These are phyloP conservation scores for Botrytis fabae DNA, from an alignment of 2,329 filamentous ascomycete species.

Conservation along the genomic window DNA sequence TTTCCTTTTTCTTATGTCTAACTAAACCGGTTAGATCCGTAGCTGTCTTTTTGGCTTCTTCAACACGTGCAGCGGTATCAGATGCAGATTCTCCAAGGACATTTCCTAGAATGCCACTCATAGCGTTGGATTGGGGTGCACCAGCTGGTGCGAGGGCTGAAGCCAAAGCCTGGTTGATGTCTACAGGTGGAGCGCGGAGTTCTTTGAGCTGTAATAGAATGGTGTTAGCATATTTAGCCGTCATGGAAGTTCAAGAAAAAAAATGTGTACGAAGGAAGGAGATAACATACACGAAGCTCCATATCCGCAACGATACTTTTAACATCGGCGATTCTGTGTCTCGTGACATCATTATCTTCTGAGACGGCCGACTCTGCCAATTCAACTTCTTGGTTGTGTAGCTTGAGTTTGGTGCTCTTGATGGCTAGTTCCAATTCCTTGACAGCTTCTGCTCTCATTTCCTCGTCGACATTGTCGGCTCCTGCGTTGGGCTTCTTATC, in stretches of 20 bases:
- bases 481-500: conserved; percentile 49
- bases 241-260: background rate
- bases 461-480: conserved; percentile 58
- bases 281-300: conserved; percentile 45
- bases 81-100: conserved; percentile 62
- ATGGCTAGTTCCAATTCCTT: conserved; percentile 73
- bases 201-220: conserved; percentile 59
- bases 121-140: conserved; percentile 43
- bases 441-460: conserved; percentile 68
- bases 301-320: conserved; percentile 79
- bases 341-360: conserved; percentile 65
- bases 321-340: conserved; percentile 67
- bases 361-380: conserved; percentile 62
- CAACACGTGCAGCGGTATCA: conserved; percentile 62
- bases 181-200: conserved; percentile 62
- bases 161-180: conserved; percentile 57
- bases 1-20: conserved; percentile 59
- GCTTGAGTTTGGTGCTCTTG: conserved; percentile 67
- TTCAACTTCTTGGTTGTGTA: conserved; percentile 68
- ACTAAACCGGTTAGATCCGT: conserved; percentile 72
- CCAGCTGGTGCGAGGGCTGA: conserved; percentile 39
- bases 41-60: conserved; percentile 63
- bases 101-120: conserved; percentile 61
- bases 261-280: too few relatives aligned
- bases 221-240: conserved; percentile 25